A percentile compares a stretch with the other conserved stretches of the same genome.
phyloP scores from a whole-genome alignment of 352 stramenopile genomes.

The Phytophthora agathidicida region DNA sequence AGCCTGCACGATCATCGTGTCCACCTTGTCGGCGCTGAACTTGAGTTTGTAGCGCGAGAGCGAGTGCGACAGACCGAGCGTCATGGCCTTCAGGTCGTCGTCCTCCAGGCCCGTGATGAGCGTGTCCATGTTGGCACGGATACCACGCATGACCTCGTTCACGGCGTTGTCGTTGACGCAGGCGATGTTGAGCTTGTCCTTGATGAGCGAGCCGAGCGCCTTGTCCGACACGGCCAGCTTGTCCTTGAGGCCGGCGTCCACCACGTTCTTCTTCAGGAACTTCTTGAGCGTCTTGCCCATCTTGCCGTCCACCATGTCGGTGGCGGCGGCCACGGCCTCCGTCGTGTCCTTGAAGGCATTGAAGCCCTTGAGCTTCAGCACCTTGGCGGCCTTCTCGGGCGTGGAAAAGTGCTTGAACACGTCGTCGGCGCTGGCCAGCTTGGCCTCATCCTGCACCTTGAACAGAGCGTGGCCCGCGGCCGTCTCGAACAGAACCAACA shows the following conservation, averaged over 20 bases:
- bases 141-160: slow-evolving; percentile 97
- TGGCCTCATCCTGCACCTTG: slow-evolving; percentile 97
- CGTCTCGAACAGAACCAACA: slow-evolving; percentile 99
- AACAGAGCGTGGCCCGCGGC: slow-evolving; percentile 99
- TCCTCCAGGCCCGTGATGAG: slow-evolving; percentile 93
- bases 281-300: slow-evolving; percentile 98
- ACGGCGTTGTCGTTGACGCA: slow-evolving; percentile 93
- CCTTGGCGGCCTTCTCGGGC: slow-evolving; percentile 89
- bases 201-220: slow-evolving; percentile 95
- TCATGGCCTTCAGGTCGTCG: slow-evolving; percentile 96
- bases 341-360: slow-evolving; percentile 99
- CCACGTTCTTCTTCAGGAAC: slow-evolving; percentile 99
- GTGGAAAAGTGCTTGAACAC: slow-evolving; percentile 94
- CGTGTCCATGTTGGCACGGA: slow-evolving; percentile 96
- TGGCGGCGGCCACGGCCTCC: slow-evolving; percentile 96
- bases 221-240: slow-evolving; percentile 98
- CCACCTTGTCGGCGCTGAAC: slow-evolving; percentile 99
- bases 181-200: slow-evolving; percentile 97
- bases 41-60: slow-evolving; percentile 99
- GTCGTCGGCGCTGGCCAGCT: slow-evolving; percentile 90
- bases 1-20: slow-evolving; percentile 99
- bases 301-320: slow-evolving; percentile 98
- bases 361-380: slow-evolving; percentile 97
- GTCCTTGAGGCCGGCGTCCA: slow-evolving; percentile 93
- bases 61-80: slow-evolving; percentile 98